phyloP scores from a whole-genome alignment of 2,329 filamentous ascomycete genomes.

The Colletotrichum sp. region DNA sequence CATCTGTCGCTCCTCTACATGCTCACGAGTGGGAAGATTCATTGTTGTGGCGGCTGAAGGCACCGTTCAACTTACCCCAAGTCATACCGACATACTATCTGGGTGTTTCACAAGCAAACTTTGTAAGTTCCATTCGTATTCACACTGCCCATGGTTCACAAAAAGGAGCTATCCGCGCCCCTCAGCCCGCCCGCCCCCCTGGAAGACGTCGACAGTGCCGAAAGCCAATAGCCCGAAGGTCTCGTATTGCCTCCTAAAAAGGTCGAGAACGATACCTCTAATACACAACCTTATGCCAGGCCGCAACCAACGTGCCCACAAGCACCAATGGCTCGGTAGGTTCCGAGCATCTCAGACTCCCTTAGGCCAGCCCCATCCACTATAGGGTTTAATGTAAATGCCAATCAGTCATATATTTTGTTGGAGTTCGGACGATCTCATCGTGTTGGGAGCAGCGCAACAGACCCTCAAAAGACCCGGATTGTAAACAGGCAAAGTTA shows the following conservation, averaged over 20 bases:
- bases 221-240: not conserved
- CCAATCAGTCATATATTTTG: not conserved
- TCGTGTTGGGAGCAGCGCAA: not conserved
- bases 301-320: not conserved
- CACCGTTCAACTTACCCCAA: not conserved
- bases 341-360: not conserved
- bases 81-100: not conserved
- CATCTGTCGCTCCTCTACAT: not conserved
- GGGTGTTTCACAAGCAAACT: not conserved
- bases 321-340: not conserved
- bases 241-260: not conserved
- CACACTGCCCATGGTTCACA: not conserved
- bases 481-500: not conserved
- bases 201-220: not conserved
- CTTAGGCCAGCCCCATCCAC: not conserved
- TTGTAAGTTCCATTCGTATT: not conserved
- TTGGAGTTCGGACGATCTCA: not conserved
- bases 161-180: not conserved
- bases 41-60: not conserved
- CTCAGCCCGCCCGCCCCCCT: not conserved
- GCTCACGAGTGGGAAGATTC: not conserved
- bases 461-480: not conserved
- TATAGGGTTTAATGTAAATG: not conserved
- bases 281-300: not conserved
- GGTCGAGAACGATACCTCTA: not conserved